phyloP scores from a whole-genome alignment of 371 early-diverging fungal genomes.

The Mucor irregularis region DNA sequence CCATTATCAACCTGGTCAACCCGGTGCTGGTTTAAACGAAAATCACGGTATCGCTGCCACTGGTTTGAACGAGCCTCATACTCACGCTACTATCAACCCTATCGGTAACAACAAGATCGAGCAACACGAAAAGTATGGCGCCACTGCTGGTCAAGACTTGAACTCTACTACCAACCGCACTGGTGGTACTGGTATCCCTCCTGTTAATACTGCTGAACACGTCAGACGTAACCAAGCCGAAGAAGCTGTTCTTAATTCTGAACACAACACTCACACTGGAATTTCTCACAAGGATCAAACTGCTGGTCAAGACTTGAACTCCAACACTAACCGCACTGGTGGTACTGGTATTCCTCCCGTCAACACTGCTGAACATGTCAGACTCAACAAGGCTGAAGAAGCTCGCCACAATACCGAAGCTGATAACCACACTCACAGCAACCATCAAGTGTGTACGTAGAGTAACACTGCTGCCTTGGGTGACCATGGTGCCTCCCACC shows the following conservation, averaged over 20 bases:
- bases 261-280: not conserved
- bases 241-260: slow-evolving; percentile 1
- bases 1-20: no score
- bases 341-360: slow-evolving; percentile 24
- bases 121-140: not conserved
- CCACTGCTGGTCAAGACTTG: slow-evolving; percentile 8
- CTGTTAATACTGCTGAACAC: slow-evolving; percentile 19
- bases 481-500: slow-evolving; percentile 20
- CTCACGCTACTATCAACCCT: not conserved
- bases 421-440: not conserved
- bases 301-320: not conserved
- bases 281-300: not conserved
- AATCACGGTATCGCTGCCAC: slow-evolving; percentile 32
- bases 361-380: slow-evolving; percentile 12
- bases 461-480: not conserved
- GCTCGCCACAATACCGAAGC: not conserved
- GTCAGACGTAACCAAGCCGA: slow-evolving; percentile 1
- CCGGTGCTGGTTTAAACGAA: slow-evolving; percentile 17
- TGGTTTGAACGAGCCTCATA: slow-evolving; percentile 13
- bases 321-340: slow-evolving; percentile 14
- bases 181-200: slow-evolving; percentile 21
- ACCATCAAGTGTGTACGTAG: not conserved
- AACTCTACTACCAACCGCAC: slow-evolving; percentile 15
- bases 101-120: slow-evolving; percentile 5
- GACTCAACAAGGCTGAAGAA: slow-evolving; percentile 7